These are phyloP conservation scores for Phylloporus arenicola DNA, from an alignment of 768 basidiomycete genomes.

Conservation along the genomic window DNA sequence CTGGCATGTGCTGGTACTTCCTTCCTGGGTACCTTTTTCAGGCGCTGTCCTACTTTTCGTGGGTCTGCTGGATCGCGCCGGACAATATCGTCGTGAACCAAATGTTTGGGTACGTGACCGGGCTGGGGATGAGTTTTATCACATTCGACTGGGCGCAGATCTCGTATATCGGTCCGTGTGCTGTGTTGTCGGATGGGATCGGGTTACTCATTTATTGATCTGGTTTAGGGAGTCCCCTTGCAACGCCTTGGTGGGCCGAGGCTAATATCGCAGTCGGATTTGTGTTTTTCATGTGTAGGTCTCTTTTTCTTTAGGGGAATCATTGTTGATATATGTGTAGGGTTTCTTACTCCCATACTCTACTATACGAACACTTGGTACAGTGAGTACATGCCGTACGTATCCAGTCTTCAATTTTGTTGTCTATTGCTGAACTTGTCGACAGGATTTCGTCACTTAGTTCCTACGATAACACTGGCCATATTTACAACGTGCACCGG, in stretches of 20 bases:
- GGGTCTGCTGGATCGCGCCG: slow-evolving; percentile 66
- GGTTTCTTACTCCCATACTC: slow-evolving; percentile 56
- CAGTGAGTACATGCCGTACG: slow-evolving; percentile 51
- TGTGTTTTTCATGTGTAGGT: slow-evolving; percentile 60
- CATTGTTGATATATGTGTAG: slow-evolving; percentile 36
- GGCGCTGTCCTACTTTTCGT: slow-evolving; percentile 55
- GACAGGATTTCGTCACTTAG: slow-evolving; percentile 52
- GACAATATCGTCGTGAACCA: slow-evolving; percentile 66
- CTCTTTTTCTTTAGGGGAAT: slow-evolving; percentile 43
- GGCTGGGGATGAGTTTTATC: slow-evolving; percentile 65
- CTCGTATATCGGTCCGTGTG: slow-evolving; percentile 24
- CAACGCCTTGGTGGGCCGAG: slow-evolving; percentile 80
- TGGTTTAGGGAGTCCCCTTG: slow-evolving; percentile 47
- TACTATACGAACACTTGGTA: slow-evolving; percentile 68
- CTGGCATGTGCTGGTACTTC: slow-evolving; percentile 42
- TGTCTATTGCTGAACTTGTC: neutral
- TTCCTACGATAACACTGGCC: slow-evolving; percentile 64
- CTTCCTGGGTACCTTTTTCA: slow-evolving; percentile 73
- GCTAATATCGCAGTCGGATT: slow-evolving; percentile 63
- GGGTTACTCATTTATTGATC: neutral
- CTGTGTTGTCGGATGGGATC: neutral
- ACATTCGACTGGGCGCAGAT: slow-evolving; percentile 83
- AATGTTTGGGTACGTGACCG: slow-evolving; percentile 56
- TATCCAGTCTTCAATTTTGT: neutral
- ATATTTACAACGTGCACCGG: slow-evolving; percentile 48